phyloP scores from a whole-genome alignment of 2,329 filamentous ascomycete species.

The Colletotrichum liaoningense region DNA sequence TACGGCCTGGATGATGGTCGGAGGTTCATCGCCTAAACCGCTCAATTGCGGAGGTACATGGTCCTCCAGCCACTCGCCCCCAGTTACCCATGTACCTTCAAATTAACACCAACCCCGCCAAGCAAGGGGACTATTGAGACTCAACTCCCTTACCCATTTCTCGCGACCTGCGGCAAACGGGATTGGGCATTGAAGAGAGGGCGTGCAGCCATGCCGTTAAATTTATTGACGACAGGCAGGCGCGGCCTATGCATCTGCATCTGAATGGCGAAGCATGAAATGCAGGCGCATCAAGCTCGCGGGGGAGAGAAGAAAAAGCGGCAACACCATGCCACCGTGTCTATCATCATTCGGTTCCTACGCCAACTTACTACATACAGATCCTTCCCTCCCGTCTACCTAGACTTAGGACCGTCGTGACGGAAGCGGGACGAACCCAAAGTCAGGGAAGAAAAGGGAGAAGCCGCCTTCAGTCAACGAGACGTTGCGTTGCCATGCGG shows the following conservation, averaged over 20 bases:
- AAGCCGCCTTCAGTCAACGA: conserved; percentile 1
- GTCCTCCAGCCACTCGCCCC: conserved; percentile 9
- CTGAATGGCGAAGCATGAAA: conserved; percentile 7
- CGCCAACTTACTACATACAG: neutral
- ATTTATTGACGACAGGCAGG: conserved; percentile 9
- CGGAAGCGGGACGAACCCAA: conserved; percentile 6
- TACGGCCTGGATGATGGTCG: neutral
- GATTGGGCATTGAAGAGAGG: neutral
- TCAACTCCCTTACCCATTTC: neutral
- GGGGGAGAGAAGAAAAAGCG: neutral
- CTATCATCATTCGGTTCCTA: neutral
- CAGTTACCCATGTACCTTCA: neutral
- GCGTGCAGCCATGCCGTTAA: neutral
- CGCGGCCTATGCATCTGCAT: conserved; percentile 9
- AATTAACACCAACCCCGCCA: conserved; percentile 2
- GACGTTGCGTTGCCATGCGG: conserved; percentile 29
- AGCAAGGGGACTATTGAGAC: conserved; percentile 2
- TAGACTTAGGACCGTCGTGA: neutral
- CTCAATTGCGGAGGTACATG: conserved; percentile 12
- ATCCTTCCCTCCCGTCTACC: neutral
- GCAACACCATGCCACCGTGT: neutral
- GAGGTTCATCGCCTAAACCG: conserved; percentile 8
- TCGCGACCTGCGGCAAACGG: neutral
- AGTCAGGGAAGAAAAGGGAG: neutral
- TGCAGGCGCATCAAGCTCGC: conserved; percentile 10